phyloP scores from a whole-genome alignment of 192 early-diverging fungal species.

The Paraglomus brasilianum region DNA sequence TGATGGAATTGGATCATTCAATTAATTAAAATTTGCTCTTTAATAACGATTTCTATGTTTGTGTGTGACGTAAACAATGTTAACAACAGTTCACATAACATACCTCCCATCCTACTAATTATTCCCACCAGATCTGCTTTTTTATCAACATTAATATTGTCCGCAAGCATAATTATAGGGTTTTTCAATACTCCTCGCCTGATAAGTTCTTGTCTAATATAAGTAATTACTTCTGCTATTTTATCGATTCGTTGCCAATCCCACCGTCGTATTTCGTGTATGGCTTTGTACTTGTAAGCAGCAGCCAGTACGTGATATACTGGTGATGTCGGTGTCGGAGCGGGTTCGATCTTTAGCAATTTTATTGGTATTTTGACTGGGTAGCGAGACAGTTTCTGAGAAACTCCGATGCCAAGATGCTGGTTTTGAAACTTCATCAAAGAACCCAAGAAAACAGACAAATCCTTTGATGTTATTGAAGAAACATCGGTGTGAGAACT shows the following conservation, averaged over 20 bases:
- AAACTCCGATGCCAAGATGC: constrained; percentile 37
- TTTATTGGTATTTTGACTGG: constrained; percentile 48
- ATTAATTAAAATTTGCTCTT: neutral
- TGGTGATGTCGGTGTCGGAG: constrained; percentile 29
- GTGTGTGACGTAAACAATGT: neutral
- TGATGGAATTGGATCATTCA: neutral
- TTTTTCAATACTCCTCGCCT: constrained; percentile 33
- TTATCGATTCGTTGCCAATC: constrained; percentile 41
- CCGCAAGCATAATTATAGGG: constrained; percentile 45
- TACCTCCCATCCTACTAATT: constrained; percentile 46
- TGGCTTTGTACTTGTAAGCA: constrained; percentile 45
- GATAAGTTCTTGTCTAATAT: constrained; percentile 40
- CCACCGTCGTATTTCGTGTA: constrained; percentile 43
- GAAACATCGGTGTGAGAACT: constrained; percentile 28
- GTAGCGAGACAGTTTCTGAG: neutral
- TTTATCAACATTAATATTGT: constrained; percentile 32
- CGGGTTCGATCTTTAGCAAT: constrained; percentile 42
- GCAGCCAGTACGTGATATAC: constrained; percentile 46
- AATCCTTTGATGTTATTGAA: constrained; percentile 38
- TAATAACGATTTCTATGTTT: constrained; percentile 1
- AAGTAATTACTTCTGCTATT: constrained; percentile 40
- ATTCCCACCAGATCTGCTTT: constrained; percentile 38
- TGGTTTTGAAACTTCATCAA: constrained; percentile 58
- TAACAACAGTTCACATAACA: neutral
- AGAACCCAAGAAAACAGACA: constrained; percentile 44